Evolutionary conservation across 257 asterid species (phyloP).

Genomic region (Mitragyna speciosa): DNA sequence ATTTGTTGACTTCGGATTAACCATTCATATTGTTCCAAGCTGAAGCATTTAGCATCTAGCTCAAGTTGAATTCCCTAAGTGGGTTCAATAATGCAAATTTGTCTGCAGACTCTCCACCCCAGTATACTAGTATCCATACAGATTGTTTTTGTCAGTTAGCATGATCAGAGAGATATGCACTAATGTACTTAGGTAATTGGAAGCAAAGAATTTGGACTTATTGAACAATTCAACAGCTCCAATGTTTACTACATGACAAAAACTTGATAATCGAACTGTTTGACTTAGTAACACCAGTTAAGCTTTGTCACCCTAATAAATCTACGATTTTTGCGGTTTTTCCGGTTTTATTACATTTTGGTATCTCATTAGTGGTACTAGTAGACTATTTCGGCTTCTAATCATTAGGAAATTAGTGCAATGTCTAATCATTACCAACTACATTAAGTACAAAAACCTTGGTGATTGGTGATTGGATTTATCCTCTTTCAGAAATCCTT

Average conservation of each 20-base stretch:
- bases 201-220: not conserved
- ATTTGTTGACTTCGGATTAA: conserved; percentile 1
- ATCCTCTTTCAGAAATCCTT: conserved; percentile 19
- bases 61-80: not conserved
- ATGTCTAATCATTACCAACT: conserved; percentile 44
- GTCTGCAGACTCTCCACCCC: not conserved
- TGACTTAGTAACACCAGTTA: conserved; percentile 14
- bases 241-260: not conserved
- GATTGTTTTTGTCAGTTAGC: not conserved
- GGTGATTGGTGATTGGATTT: conserved; percentile 26
- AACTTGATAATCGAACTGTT: conserved; percentile 22
- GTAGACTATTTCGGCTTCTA: conserved; percentile 17
- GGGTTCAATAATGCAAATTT: conserved; percentile 6
- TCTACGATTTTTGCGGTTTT: not conserved
- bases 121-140: no score
- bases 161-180: not conserved
- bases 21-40: not conserved
- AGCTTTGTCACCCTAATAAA: not conserved
- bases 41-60: not conserved
- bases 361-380: conserved; percentile 14
- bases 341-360: not conserved
- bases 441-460: conserved; percentile 19
- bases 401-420: conserved; percentile 46
- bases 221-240: conserved; percentile 11
- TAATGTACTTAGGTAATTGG: not conserved